A percentile compares a stretch with the other conserved stretches of the same genome.
phyloP scores from a whole-genome alignment of 2,329 filamentous ascomycete genomes.

The Colletotrichum cereale region DNA sequence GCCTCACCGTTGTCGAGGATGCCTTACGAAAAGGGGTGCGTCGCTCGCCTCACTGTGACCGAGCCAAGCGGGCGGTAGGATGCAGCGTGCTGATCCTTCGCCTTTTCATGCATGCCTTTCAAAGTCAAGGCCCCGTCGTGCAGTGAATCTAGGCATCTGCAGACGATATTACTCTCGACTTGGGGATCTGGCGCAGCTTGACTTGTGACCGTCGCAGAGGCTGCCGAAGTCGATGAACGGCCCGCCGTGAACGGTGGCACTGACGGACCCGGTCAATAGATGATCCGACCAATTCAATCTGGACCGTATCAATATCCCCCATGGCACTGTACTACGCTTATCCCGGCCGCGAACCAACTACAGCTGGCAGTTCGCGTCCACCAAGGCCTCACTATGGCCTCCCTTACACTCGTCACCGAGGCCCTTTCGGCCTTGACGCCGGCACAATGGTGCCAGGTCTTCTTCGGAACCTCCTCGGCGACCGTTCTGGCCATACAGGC shows the following conservation, averaged over 20 bases:
- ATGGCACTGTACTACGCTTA: constrained; percentile 1
- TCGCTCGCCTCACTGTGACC: constrained; percentile 24
- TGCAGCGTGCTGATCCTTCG: constrained; percentile 7
- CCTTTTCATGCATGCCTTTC: background rate
- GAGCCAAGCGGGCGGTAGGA: constrained; percentile 16
- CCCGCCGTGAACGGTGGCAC: background rate
- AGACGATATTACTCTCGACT: background rate
- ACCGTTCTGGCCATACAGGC: constrained; percentile 57
- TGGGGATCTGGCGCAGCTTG: background rate
- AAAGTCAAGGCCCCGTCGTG: background rate
- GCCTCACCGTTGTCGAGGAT: constrained; percentile 14
- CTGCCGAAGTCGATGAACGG: background rate
- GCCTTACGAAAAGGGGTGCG: constrained; percentile 3
- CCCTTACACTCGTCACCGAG: constrained; percentile 13
- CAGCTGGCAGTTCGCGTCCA: background rate
- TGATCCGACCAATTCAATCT: constrained; percentile 5
- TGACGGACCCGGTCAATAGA: background rate
- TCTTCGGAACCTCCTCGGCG: constrained; percentile 59
- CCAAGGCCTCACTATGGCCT: constrained; percentile 21
- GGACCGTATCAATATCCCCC: background rate
- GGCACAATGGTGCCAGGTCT: constrained; percentile 57
- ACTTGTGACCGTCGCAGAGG: background rate
- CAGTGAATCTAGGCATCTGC: background rate
- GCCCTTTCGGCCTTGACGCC: constrained; percentile 21
- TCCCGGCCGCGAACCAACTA: background rate